These are phyloP conservation scores for Agrocybe praecox DNA, from an alignment of 768 basidiomycete species.

Conservation along the genomic window DNA sequence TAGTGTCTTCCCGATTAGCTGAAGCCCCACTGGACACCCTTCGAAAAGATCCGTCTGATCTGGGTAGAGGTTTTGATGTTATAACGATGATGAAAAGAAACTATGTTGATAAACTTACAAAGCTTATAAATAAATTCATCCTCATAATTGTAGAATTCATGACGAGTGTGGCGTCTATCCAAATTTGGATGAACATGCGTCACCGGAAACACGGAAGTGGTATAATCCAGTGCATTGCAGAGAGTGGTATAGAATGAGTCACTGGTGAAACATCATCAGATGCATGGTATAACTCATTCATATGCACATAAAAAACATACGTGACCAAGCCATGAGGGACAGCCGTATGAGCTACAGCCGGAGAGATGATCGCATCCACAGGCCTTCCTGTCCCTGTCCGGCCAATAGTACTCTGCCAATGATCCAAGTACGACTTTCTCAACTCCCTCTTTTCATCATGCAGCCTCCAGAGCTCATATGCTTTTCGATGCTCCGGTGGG, in stretches of 20 bases:
- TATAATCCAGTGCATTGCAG: slow-evolving; percentile 69
- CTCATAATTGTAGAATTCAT: slow-evolving; percentile 51
- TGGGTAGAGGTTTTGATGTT: slow-evolving; percentile 20
- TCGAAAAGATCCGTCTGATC: slow-evolving; percentile 58
- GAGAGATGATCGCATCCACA: slow-evolving; percentile 73
- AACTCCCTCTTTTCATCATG: slow-evolving; percentile 53
- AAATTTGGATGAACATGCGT: slow-evolving; percentile 56
- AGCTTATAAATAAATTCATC: slow-evolving; percentile 55
- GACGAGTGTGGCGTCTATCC: slow-evolving; percentile 48
- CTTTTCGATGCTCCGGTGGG: slow-evolving; percentile 34
- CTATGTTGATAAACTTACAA: slow-evolving; percentile 52
- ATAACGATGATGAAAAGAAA: no score
- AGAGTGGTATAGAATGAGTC: slow-evolving; percentile 61
- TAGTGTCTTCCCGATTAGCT: slow-evolving; percentile 64
- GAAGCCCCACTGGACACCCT: slow-evolving; percentile 63
- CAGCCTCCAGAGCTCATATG: slow-evolving; percentile 63
- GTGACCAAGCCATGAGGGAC: slow-evolving; percentile 62
- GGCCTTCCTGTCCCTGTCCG: slow-evolving; percentile 67
- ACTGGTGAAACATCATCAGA: slow-evolving; percentile 29
- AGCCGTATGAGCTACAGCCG: slow-evolving; percentile 61
- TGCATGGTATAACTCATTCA: neutral
- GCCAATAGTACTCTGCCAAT: slow-evolving; percentile 56
- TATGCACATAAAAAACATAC: slow-evolving; percentile 29
- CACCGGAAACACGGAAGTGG: slow-evolving; percentile 63
- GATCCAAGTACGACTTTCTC: slow-evolving; percentile 61